Conservation (phyloP, 2,329 filamentous ascomycete genomes). For the Xylariaceae sp. region DNA sequence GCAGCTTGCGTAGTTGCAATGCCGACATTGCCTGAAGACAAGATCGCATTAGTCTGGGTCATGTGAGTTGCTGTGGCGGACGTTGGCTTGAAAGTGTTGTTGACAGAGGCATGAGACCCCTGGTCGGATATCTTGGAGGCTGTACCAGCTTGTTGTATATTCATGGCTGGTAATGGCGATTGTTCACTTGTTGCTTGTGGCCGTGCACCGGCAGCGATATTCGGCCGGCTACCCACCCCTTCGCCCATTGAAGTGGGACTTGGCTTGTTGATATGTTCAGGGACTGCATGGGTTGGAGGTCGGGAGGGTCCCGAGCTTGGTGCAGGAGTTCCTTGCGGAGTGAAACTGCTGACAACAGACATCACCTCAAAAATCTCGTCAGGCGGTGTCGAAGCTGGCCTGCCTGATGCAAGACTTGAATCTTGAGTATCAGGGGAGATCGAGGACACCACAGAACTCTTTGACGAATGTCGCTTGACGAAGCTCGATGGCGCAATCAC, state of each 20-base stretch:
- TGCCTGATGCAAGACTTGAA: background rate
- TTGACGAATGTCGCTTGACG: slow-evolving; percentile 29
- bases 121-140: background rate
- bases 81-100: background rate
- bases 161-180: background rate
- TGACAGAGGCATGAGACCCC: background rate
- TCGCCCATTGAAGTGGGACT: background rate
- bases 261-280: background rate
- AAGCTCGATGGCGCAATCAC: slow-evolving; percentile 33
- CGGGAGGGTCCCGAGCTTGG: slow-evolving; percentile 3
- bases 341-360: slow-evolving; percentile 23
- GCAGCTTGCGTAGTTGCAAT: background rate
- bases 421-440: slow-evolving; percentile 10
- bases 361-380: slow-evolving; percentile 31
- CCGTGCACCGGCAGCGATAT: background rate
- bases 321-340: slow-evolving; percentile 14
- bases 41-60: background rate
- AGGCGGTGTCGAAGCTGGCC: background rate
- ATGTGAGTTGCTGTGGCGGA: background rate
- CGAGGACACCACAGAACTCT: slow-evolving; percentile 22
- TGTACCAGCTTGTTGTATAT: slow-evolving; percentile 7
- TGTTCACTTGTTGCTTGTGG: slow-evolving; percentile 1
- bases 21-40: slow-evolving; percentile 6
- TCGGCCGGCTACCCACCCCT: background rate
- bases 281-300: background rate